These are phyloP conservation scores for Zasmidium cellare DNA, from an alignment of 2,329 filamentous ascomycete genomes.

Conservation along the genomic window DNA sequence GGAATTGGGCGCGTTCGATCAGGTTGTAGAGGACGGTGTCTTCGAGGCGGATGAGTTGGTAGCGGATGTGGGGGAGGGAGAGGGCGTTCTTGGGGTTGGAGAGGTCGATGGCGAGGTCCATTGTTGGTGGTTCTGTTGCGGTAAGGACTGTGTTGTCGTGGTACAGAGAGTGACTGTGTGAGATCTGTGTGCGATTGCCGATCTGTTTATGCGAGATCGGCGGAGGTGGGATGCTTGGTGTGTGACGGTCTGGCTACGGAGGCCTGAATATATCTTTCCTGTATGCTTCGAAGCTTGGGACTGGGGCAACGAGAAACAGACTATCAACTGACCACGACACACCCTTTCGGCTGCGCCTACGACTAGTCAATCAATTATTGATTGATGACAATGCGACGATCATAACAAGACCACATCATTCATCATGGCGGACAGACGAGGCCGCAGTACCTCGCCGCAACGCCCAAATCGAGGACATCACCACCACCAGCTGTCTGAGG, in stretches of 20 bases:
- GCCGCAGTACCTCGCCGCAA: constrained; percentile 32
- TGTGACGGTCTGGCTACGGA: not conserved
- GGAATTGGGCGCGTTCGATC: constrained; percentile 97
- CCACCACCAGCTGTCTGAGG: constrained; percentile 17
- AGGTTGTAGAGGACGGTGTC: constrained; percentile 97
- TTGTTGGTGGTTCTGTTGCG: constrained; percentile 41
- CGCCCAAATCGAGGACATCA: constrained; percentile 16
- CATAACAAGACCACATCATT: constrained; percentile 6
- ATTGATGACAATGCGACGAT: constrained; percentile 11
- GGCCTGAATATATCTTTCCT: not conserved
- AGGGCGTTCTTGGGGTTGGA: constrained; percentile 81
- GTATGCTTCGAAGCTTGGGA: not conserved
- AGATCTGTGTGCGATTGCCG: no score
- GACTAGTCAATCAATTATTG: not conserved
- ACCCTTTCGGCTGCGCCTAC: not conserved
- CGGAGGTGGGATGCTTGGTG: not conserved
- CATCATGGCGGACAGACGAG: constrained; percentile 27
- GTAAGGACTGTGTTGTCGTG: constrained; percentile 6
- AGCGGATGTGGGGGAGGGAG: constrained; percentile 88
- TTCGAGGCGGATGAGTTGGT: constrained; percentile 77
- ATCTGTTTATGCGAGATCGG: not conserved
- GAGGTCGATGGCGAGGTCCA: constrained; percentile 90
- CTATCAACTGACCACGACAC: not conserved
- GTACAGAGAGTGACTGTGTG: not conserved
- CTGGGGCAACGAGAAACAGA: not conserved